Evolutionary conservation across 2,329 filamentous ascomycete species (phyloP), one percentile per base, ranked within the genome.

Genomic region (Pestalotiopsis sp.): DNA sequence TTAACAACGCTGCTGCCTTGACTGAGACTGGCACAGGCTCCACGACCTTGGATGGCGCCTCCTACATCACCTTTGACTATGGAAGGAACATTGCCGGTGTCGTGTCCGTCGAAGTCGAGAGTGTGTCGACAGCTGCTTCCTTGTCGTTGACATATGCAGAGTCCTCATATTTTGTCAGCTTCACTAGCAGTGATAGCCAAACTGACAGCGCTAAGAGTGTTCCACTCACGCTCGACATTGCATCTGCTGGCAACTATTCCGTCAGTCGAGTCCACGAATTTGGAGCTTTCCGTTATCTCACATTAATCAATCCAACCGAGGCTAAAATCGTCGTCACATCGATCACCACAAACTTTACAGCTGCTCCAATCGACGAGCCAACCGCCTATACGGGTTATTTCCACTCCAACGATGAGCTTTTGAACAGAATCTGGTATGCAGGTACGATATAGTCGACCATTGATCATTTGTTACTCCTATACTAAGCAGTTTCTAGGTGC

Each of bases 401-500:
- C 69, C 79, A 86, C 70, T 82, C 78, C 69, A 81, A 78, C 55
- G 83, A 84, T 72, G 80, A 84, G 17, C 73, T 85, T 31, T 78
- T 90, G 64, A 88, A 89, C 73, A 80, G 81, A 6, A 83, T 87
- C 67, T 87, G 85, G 84, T 86, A 87, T 71, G 76, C 76, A 61
- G 45, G 45, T 52, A 52, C 6, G 45, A 4, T 9, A 52, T 3
- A 20, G 0, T 52, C 4, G n/a, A 1, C 39, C 45, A 49, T 7
- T 3, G 3, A 49, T n/a, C 14, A 20, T 7, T 3, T 7, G 4
- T n/a, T 11, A 14, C 9, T 11, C 4, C n/a, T n/a, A 11, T 52
- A 9, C 45, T 52, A 3, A 52, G 1, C 45, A 6, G 14, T 20
- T 52, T 9, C n/a, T 20, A 52, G 83, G 84, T n/a, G 82, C 83